Evolutionary conservation across 768 basidiomycete species (phyloP).

Genomic region (Filobasidium wieringae): DNA sequence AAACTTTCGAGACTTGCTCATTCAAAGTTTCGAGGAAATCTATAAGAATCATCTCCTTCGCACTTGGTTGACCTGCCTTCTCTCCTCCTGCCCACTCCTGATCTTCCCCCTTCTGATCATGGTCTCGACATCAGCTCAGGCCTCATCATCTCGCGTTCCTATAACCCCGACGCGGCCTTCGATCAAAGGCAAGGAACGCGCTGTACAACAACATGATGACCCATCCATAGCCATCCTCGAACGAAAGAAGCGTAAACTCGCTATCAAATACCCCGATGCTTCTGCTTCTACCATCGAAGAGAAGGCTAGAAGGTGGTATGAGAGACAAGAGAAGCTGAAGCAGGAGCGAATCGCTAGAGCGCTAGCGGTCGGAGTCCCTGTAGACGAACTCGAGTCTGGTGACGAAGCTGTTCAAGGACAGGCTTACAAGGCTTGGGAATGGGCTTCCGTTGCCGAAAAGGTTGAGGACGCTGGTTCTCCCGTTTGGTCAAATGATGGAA

Average conservation of each 20-base stretch:
- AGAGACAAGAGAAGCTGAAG: background rate
- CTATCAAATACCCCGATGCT: background rate
- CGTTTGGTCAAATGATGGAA: constrained; percentile 77
- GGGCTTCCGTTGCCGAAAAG: constrained; percentile 26
- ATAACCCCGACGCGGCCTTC: constrained; percentile 5
- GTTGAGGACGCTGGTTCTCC: constrained; percentile 44
- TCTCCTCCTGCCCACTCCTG: background rate
- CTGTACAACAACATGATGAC: background rate
- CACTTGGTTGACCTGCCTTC: too few species aligned
- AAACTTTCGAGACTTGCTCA: too few species aligned
- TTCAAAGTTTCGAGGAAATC: too few species aligned
- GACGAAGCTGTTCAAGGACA: constrained; percentile 2
- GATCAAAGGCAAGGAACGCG: constrained; percentile 10
- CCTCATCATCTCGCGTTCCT: constrained; percentile 3
- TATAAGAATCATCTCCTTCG: too few species aligned
- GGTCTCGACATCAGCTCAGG: constrained; percentile 8
- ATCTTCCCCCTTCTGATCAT: background rate
- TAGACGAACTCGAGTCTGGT: background rate
- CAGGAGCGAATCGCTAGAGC: constrained; percentile 2
- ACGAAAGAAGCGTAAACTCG: background rate
- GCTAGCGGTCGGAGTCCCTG: constrained; percentile 1
- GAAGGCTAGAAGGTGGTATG: background rate
- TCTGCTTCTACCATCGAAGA: background rate
- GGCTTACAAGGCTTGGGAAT: constrained; percentile 16
- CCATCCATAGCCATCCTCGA: background rate